Evolutionary conservation across 495 filamentous ascomycete species (phyloP).

Genomic region (Hyaloscypha bicolor): DNA sequence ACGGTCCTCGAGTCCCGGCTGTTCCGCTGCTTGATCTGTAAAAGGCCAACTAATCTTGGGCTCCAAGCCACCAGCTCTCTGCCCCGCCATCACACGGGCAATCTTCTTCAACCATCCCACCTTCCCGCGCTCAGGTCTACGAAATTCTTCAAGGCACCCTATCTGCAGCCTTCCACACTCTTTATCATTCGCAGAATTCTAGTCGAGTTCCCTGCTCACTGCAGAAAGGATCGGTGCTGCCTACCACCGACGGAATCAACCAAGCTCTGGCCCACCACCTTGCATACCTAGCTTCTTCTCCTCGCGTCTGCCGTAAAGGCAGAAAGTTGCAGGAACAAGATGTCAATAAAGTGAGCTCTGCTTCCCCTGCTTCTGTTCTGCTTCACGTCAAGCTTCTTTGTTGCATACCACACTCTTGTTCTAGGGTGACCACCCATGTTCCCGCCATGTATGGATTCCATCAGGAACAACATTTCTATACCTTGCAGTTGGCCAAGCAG

Average conservation of each 20-base stretch:
- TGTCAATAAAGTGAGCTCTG: slow-evolving; percentile 48
- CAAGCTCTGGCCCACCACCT: slow-evolving; percentile 6
- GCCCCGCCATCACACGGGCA: neutral
- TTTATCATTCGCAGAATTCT: neutral
- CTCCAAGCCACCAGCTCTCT: neutral
- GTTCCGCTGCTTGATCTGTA: neutral
- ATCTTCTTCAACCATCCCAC: neutral
- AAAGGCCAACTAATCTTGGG: neutral
- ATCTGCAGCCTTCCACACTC: neutral
- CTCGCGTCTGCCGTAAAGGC: slow-evolving; percentile 1
- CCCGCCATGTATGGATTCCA: slow-evolving; percentile 32
- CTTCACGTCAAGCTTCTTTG: slow-evolving; percentile 6
- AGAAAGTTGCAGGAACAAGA: slow-evolving; percentile 24
- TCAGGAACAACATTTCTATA: slow-evolving; percentile 31
- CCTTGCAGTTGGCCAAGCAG: slow-evolving; percentile 21
- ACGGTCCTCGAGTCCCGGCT: neutral
- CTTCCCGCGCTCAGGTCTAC: neutral
- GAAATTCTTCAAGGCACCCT: neutral
- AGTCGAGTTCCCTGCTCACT: neutral
- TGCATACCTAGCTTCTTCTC: slow-evolving; percentile 7
- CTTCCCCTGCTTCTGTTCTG: slow-evolving; percentile 9
- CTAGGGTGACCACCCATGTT: neutral
- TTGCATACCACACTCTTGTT: neutral
- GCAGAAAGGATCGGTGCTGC: neutral
- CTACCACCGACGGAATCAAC: neutral